Evolutionary conservation across 192 early-diverging fungal genomes (phyloP).

Genomic region (Anaeromyces robustus): DNA sequence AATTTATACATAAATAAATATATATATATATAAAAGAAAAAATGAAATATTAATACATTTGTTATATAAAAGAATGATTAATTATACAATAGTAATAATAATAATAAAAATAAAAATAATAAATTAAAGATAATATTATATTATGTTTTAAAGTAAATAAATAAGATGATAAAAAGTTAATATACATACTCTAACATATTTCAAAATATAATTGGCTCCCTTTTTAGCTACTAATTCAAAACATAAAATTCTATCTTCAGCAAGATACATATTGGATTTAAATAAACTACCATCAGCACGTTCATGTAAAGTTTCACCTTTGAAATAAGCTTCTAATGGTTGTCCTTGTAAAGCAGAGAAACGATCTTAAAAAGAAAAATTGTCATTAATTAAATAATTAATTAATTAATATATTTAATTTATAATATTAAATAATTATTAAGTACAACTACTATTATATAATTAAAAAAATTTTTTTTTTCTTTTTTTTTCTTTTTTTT

Average conservation of each 20-base stretch:
- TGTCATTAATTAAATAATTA: no score
- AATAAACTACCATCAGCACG: background rate
- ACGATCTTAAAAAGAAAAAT: no score
- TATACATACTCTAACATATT: conserved; percentile 48
- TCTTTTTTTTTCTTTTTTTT: no score
- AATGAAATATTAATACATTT: background rate
- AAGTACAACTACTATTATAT: no score
- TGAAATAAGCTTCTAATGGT: conserved; percentile 74
- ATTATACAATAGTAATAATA: background rate
- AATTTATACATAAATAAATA: background rate
- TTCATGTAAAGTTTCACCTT: conserved; percentile 75
- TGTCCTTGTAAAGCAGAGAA: background rate
- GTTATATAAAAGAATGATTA: no score
- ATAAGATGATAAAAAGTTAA: no score
- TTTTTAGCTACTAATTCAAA: conserved; percentile 84
- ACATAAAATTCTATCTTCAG: conserved; percentile 86
- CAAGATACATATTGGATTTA: conserved; percentile 66
- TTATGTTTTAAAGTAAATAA: no score
- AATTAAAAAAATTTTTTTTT: no score
- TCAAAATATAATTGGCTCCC: conserved; percentile 57
- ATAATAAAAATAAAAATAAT: background rate
- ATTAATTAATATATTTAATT: no score
- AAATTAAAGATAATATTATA: background rate
- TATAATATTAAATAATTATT: no score
- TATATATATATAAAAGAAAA: no score